These are phyloP conservation scores for Phytophthora rubi DNA, from an alignment of 352 stramenopile species.

Conservation along the genomic window DNA sequence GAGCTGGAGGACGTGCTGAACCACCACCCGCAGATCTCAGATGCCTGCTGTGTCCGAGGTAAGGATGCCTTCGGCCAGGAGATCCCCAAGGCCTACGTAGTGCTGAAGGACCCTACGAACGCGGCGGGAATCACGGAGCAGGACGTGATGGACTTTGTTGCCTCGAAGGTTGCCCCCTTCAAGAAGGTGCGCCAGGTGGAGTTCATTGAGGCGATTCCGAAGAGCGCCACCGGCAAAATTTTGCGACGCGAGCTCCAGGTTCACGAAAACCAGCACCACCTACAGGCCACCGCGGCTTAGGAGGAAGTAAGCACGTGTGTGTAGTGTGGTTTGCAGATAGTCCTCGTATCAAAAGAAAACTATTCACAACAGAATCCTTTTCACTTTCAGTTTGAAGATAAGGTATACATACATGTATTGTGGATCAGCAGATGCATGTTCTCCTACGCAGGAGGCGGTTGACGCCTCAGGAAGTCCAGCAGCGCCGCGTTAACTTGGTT, in stretches of 20 bases:
- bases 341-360: slow-evolving; percentile 13
- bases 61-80: slow-evolving; percentile 83
- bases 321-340: slow-evolving; percentile 12
- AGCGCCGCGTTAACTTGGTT: slow-evolving; percentile 39
- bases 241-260: slow-evolving; percentile 82
- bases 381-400: background rate
- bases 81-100: slow-evolving; percentile 90
- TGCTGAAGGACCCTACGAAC: slow-evolving; percentile 62
- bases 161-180: slow-evolving; percentile 79
- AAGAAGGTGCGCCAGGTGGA: slow-evolving; percentile 90
- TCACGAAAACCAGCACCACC: slow-evolving; percentile 41
- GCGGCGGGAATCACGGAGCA: slow-evolving; percentile 55
- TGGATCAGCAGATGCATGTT: background rate
- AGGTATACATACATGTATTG: background rate
- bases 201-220: slow-evolving; percentile 89
- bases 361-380: slow-evolving; percentile 7
- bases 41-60: slow-evolving; percentile 75
- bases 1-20: slow-evolving; percentile 93
- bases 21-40: slow-evolving; percentile 75
- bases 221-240: slow-evolving; percentile 92
- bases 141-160: slow-evolving; percentile 86
- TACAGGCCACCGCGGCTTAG: slow-evolving; percentile 21
- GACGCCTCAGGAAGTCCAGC: slow-evolving; percentile 28
- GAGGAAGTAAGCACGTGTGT: slow-evolving; percentile 1
- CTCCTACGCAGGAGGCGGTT: slow-evolving; percentile 13